Evolutionary conservation across 2,329 filamentous ascomycete species (phyloP), one percentile per base, ranked within the genome.

Genomic region (Diaporthe sp.): DNA sequence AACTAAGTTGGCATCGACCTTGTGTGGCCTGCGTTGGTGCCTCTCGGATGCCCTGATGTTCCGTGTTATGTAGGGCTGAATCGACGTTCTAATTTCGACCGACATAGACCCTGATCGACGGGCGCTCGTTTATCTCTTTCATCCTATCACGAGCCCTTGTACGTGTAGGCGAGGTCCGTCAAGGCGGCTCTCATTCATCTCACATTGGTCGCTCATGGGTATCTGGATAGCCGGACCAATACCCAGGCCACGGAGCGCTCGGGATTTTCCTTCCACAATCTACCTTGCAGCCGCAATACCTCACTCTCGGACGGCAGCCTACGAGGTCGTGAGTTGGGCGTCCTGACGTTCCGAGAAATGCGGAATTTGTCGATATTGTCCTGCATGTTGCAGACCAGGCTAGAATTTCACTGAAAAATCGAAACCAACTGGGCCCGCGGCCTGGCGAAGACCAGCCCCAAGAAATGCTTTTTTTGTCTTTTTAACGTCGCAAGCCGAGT

Each of bases 81-180:
- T 58, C 9, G 53, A 51, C 44, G 55, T 57, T 39, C 51, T 25
- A 25, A 55, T 72, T 63, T 57, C 44, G 51, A 58, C 39, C 37
- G 63, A n/a, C 9, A 61, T 58, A 42, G 57, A 44, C 73, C 57
- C 15, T 60, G 60, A 53, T 72, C 51, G 55, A 71, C 73, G 67
- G 34, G 58, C 67, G 72, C 47, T 57, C 65, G 51, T 71, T 28
- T 53, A 75, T 58, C 67, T 58, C 44, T 57, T 61, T 51, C 72
- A 51, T 47, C 58, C 72, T 51, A 53, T 49, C 58, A 34, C 44
- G 28, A 42, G 58, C 72, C 51, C 60, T 72, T 60, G 67, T 37
- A 49, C 51, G 53, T 65, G 42, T 74, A 75, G 75, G 75, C 75
- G 75, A 76, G 75, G 42, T 72, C 75, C 75, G 75, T 47, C 28